Evolutionary conservation across 768 basidiomycete species (phyloP).

Genomic region (Lepiota venenata): DNA sequence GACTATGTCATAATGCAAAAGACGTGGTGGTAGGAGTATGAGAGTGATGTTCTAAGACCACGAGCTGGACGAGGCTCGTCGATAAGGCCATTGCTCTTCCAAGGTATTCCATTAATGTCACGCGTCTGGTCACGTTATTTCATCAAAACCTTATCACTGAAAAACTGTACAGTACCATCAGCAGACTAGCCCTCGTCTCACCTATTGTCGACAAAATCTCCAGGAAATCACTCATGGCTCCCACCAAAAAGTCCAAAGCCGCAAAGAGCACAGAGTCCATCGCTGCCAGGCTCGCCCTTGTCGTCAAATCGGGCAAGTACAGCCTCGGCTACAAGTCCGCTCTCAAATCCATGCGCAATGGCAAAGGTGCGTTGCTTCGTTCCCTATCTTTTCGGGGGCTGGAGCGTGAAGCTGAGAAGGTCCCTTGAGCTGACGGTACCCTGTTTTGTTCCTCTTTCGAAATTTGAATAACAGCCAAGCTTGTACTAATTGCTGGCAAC

Average conservation of each 20-base stretch:
- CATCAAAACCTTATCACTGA: slow-evolving; percentile 18
- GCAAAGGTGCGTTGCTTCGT: slow-evolving; percentile 76
- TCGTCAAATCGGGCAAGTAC: slow-evolving; percentile 99
- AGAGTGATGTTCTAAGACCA: too few relatives aligned
- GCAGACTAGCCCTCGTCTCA: slow-evolving; percentile 14
- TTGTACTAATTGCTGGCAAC: slow-evolving; percentile 97
- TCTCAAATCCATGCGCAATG: slow-evolving; percentile 95
- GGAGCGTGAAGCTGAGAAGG: slow-evolving; percentile 99
- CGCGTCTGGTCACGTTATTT: not conserved
- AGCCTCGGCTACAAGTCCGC: slow-evolving; percentile 96
- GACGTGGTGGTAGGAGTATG: too few relatives aligned
- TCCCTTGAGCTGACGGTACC: slow-evolving; percentile 73
- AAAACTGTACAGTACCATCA: slow-evolving; percentile 28
- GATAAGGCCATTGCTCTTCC: too few relatives aligned
- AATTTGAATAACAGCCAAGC: slow-evolving; percentile 67
- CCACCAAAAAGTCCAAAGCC: slow-evolving; percentile 93
- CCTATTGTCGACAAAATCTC: slow-evolving; percentile 23
- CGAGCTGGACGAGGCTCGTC: too few relatives aligned
- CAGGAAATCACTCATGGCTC: slow-evolving; percentile 65
- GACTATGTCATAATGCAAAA: too few relatives aligned
- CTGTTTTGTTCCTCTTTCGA: slow-evolving; percentile 17
- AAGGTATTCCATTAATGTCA: too few relatives aligned
- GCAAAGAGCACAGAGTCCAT: slow-evolving; percentile 93
- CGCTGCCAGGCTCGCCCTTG: slow-evolving; percentile 86
- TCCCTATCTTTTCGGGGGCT: slow-evolving; percentile 75